Conservation (phyloP, 495 filamentous ascomycete genomes). For the Penicillium herquei region DNA sequence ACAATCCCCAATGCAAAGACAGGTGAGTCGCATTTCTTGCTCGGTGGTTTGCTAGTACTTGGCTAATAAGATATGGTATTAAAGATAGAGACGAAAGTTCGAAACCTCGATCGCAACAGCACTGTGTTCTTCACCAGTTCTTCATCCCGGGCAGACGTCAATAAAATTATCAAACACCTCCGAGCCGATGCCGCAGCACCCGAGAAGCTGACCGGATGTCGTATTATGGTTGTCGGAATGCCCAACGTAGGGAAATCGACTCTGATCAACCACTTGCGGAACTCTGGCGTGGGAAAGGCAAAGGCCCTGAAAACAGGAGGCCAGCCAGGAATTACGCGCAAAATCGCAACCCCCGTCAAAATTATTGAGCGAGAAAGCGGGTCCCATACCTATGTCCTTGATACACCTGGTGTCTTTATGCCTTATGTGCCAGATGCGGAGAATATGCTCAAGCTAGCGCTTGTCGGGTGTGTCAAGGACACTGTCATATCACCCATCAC, state of each 20-base stretch:
- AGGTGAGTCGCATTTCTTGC: constrained; percentile 22
- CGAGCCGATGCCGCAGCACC: constrained; percentile 42
- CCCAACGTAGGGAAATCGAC: constrained; percentile 92
- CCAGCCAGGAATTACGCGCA: constrained; percentile 86
- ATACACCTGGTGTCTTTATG: constrained; percentile 86
- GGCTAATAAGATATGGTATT: constrained; percentile 1
- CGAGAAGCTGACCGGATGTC: constrained; percentile 64
- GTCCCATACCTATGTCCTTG: constrained; percentile 64
- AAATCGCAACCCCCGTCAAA: constrained; percentile 78
- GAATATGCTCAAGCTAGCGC: constrained; percentile 87
- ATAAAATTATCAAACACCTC: constrained; percentile 56
- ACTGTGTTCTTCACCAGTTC: constrained; percentile 65
- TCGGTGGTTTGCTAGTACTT: neutral
- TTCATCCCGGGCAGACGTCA: constrained; percentile 47
- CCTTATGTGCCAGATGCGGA: constrained; percentile 83
- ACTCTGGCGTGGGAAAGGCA: constrained; percentile 60
- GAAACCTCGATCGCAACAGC: constrained; percentile 55
- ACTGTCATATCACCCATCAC: constrained; percentile 71
- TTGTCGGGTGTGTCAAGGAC: constrained; percentile 90
- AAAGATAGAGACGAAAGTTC: constrained; percentile 49
- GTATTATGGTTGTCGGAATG: constrained; percentile 91
- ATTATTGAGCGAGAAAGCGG: constrained; percentile 58
- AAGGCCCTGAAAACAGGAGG: constrained; percentile 83
- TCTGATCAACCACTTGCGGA: constrained; percentile 81
- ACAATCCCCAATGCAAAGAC: constrained; percentile 24